phyloP scores from a whole-genome alignment of 2,329 filamentous ascomycete genomes.

The Hypoxylon sp. region DNA sequence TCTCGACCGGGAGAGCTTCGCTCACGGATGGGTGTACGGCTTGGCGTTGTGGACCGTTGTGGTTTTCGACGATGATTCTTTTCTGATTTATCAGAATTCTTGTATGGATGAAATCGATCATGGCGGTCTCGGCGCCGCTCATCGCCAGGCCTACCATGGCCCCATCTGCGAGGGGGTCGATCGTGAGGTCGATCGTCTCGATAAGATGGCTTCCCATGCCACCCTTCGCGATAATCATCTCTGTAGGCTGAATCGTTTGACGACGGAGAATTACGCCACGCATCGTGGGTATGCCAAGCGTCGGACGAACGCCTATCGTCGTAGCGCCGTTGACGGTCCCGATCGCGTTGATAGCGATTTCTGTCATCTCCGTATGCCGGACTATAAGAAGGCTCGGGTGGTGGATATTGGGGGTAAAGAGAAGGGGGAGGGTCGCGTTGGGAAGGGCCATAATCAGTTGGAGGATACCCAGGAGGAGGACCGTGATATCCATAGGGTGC shows the following conservation, averaged over 20 bases:
- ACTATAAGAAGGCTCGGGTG: conserved; percentile 29
- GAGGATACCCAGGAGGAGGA: conserved; percentile 38
- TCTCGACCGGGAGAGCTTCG: conserved; percentile 22
- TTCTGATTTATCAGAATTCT: conserved; percentile 36
- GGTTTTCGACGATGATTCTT: conserved; percentile 33
- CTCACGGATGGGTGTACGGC: conserved; percentile 26
- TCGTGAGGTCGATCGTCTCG: conserved; percentile 42
- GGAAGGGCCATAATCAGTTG: conserved; percentile 38
- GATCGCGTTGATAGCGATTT: conserved; percentile 36
- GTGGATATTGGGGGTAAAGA: conserved; percentile 40
- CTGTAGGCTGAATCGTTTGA: conserved; percentile 27
- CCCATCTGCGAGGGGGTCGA: conserved; percentile 38
- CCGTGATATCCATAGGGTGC: conserved; percentile 38
- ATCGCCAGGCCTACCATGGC: conserved; percentile 30
- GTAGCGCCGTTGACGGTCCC: conserved; percentile 36
- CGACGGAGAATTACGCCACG: conserved; percentile 28
- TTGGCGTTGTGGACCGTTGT: conserved; percentile 23
- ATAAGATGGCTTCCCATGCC: conserved; percentile 32
- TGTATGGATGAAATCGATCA: conserved; percentile 39
- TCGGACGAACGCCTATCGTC: conserved; percentile 38
- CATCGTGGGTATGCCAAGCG: conserved; percentile 36
- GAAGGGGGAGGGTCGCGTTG: conserved; percentile 42
- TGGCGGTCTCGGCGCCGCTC: conserved; percentile 42
- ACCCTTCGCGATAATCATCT: conserved; percentile 34
- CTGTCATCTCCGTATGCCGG: conserved; percentile 40